These are phyloP conservation scores for Alternaria consortialis DNA, from an alignment of 2,329 filamentous ascomycete genomes.

Conservation along the genomic window DNA sequence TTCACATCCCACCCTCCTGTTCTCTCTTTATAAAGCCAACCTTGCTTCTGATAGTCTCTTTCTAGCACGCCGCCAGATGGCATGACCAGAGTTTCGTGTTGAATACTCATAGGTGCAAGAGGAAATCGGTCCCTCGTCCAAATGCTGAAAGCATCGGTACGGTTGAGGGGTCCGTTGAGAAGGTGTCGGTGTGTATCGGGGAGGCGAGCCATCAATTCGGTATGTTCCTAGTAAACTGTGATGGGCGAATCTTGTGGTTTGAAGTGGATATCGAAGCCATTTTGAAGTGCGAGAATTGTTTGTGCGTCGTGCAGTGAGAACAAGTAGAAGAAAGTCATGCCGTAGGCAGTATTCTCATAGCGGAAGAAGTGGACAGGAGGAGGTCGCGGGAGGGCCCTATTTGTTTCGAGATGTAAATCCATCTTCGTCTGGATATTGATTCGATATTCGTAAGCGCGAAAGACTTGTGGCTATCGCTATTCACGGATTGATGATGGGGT, in stretches of 20 bases:
- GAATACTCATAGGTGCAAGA: background rate
- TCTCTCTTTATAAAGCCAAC: background rate
- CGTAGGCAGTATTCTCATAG: conserved; percentile 19
- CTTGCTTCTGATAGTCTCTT: background rate
- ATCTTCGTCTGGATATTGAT: background rate
- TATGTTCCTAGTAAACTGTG: background rate
- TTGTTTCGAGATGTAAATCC: background rate
- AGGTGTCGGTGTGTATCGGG: background rate
- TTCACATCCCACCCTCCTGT: background rate
- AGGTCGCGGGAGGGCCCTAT: background rate
- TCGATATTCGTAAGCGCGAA: background rate
- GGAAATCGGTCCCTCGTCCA: background rate
- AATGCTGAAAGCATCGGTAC: background rate
- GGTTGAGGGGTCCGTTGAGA: background rate
- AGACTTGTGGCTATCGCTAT: background rate
- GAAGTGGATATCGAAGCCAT: background rate
- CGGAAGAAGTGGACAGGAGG: conserved; percentile 4
- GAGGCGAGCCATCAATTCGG: background rate
- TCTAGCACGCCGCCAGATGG: background rate
- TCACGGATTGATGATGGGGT: background rate
- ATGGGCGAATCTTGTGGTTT: background rate
- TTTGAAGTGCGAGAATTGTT: background rate
- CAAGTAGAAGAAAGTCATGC: conserved; percentile 25
- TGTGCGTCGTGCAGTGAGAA: conserved; percentile 14
- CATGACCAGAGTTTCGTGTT: background rate